These are phyloP conservation scores for Septoria petroselini DNA, from an alignment of 2,329 filamentous ascomycete species.

Conservation along the genomic window DNA sequence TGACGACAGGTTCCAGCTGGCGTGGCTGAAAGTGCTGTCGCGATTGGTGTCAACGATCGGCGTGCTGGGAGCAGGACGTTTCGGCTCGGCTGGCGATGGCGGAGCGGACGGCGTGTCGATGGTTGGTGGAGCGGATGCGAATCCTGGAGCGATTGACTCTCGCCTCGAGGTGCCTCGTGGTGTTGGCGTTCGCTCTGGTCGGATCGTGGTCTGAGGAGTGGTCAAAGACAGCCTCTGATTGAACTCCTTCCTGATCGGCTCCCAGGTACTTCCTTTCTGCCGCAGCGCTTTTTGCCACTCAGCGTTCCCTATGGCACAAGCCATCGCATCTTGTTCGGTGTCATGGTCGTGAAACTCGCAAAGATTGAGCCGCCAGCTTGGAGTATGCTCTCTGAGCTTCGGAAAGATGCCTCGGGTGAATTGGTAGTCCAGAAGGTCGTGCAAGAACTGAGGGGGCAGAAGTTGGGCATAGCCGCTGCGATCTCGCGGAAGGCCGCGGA, in stretches of 20 bases:
- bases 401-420: slow-evolving; percentile 10
- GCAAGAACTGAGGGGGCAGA: slow-evolving; percentile 7
- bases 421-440: slow-evolving; percentile 10
- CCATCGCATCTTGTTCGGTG: background rate
- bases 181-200: background rate
- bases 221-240: background rate
- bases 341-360: slow-evolving; percentile 5
- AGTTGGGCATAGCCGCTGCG: slow-evolving; percentile 8
- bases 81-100: background rate
- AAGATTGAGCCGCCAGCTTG: slow-evolving; percentile 7
- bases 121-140: background rate
- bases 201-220: background rate
- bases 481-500: slow-evolving; percentile 7
- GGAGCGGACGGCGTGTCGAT: background rate
- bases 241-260: slow-evolving; percentile 8
- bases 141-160: background rate
- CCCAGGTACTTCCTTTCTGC: slow-evolving; percentile 8
- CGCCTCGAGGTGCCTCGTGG: background rate
- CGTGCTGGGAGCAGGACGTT: background rate
- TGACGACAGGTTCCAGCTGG: background rate
- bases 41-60: background rate
- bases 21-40: background rate
- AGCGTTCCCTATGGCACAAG: background rate
- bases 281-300: slow-evolving; percentile 7
- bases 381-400: slow-evolving; percentile 7